These are phyloP conservation scores for Chenopodium formosanum DNA, from an alignment of 148 eudicot species.

Conservation along the genomic window DNA sequence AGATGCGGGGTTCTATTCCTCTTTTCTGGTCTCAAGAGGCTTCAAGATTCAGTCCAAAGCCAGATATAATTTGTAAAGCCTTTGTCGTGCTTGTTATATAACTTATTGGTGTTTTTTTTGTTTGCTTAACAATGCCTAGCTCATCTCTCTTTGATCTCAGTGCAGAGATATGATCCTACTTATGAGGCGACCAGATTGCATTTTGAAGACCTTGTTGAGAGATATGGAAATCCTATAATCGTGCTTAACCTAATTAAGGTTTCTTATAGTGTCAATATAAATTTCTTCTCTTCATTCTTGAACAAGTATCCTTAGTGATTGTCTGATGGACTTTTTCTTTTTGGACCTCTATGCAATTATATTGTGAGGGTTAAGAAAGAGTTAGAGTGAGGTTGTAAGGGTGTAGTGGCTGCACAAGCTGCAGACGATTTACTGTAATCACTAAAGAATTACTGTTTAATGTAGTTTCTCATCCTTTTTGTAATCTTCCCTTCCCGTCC, in stretches of 20 bases:
- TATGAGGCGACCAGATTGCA: slow-evolving; percentile 94
- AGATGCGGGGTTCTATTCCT: slow-evolving; percentile 99
- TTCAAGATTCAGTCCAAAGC: slow-evolving; percentile 96
- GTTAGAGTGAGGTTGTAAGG: background rate
- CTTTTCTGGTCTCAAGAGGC: slow-evolving; percentile 99
- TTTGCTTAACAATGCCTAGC: background rate
- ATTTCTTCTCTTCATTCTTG: background rate
- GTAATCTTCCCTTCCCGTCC: background rate
- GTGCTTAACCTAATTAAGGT: slow-evolving; percentile 96
- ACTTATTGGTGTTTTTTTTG: background rate
- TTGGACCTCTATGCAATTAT: background rate
- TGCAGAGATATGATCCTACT: slow-evolving; percentile 99
- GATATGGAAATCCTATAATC: slow-evolving; percentile 95
- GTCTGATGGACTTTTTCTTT: background rate
- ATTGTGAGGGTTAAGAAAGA: background rate
- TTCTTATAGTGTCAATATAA: slow-evolving; percentile 10
- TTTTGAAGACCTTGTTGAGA: slow-evolving; percentile 79
- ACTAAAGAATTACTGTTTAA: background rate
- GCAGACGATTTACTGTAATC: background rate
- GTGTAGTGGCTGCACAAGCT: background rate
- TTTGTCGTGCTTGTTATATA: background rate
- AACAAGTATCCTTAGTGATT: background rate
- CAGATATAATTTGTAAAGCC: slow-evolving; percentile 87
- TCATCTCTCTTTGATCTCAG: slow-evolving; percentile 39
- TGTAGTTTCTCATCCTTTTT: background rate